Percentiles rank a stretch among this genome's conserved stretches.
Evolutionary conservation across 1,284 basidiomycete species (phyloP).

Genomic region (Leccinum idahoense): DNA sequence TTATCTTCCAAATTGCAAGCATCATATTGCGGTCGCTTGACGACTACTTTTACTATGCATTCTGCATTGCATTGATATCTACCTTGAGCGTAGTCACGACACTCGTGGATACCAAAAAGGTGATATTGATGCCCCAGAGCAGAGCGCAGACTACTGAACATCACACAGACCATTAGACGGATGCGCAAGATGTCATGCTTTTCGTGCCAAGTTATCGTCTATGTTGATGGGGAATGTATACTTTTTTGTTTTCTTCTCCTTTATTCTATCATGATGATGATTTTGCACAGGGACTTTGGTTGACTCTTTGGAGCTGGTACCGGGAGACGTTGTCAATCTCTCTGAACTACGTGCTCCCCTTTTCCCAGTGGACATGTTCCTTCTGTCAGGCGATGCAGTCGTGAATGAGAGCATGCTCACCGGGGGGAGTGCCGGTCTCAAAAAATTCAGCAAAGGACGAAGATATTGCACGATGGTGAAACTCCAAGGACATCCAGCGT

Average conservation of each 20-base stretch:
- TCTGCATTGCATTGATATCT: constrained; percentile 94
- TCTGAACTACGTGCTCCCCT: constrained; percentile 70
- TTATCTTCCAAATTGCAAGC: constrained; percentile 97
- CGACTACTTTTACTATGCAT: constrained; percentile 96
- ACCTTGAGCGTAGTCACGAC: constrained; percentile 83
- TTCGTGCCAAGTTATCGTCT: constrained; percentile 74
- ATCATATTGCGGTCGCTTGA: constrained; percentile 94
- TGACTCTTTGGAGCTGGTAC: constrained; percentile 81
- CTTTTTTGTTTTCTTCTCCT: constrained; percentile 3
- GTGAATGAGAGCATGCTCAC: constrained; percentile 99
- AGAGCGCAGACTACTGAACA: constrained; percentile 9
- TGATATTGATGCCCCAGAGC: constrained; percentile 26
- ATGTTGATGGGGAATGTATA: constrained; percentile 73
- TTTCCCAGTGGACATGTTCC: constrained; percentile 88
- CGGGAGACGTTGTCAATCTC: constrained; percentile 91
- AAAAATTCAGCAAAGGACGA: constrained; percentile 78
- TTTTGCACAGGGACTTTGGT: constrained; percentile 55
- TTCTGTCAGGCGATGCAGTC: constrained; percentile 94
- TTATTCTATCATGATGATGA: not conserved
- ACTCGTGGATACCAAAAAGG: constrained; percentile 89
- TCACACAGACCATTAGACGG: constrained; percentile 73
- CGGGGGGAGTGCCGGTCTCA: constrained; percentile 91
- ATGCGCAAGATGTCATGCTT: constrained; percentile 98
- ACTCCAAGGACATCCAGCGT: constrained; percentile 58
- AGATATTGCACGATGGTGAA: constrained; percentile 66